A percentile compares a stretch with the other conserved stretches of the same genome.
phyloP scores from a whole-genome alignment of 176 grass and related monocot species.

The Eragrostis nindensis region DNA sequence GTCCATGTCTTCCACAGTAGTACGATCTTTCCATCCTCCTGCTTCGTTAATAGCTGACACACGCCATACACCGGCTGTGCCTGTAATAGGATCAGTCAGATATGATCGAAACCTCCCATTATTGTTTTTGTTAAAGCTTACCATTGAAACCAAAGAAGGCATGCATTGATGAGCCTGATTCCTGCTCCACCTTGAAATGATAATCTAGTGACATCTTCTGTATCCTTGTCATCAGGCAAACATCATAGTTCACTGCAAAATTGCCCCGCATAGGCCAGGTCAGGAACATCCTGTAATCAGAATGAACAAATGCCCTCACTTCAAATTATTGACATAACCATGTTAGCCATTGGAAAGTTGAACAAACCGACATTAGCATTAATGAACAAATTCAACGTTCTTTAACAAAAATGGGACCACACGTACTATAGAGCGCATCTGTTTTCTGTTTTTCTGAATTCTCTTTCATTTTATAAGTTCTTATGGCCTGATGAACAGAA shows the following conservation, averaged over 20 bases:
- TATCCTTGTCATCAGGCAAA: constrained; percentile 96
- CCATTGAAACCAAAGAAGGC: constrained; percentile 95
- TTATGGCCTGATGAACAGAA: neutral
- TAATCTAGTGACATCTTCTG: constrained; percentile 98
- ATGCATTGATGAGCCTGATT: constrained; percentile 81
- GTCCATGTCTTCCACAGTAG: constrained; percentile 96
- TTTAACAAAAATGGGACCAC: neutral
- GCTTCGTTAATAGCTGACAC: constrained; percentile 83
- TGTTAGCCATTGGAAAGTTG: neutral
- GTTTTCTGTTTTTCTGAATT: neutral
- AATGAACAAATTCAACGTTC: neutral
- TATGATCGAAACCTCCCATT: neutral
- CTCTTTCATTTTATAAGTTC: neutral
- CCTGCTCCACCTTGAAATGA: constrained; percentile 98
- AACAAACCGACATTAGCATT: neutral
- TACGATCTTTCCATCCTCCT: constrained; percentile 95
- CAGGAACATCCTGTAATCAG: constrained; percentile 72
- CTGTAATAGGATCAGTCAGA: constrained; percentile 38
- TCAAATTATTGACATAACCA: constrained; percentile 34
- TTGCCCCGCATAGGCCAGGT: constrained; percentile 59
- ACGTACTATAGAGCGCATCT: neutral
- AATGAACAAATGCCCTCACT: constrained; percentile 53
- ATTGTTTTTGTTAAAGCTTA: constrained; percentile 30
- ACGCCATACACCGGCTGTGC: constrained; percentile 95
- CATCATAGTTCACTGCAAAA: constrained; percentile 93